phyloP scores from a whole-genome alignment of 768 basidiomycete species.

The Clathrus columnatus region DNA sequence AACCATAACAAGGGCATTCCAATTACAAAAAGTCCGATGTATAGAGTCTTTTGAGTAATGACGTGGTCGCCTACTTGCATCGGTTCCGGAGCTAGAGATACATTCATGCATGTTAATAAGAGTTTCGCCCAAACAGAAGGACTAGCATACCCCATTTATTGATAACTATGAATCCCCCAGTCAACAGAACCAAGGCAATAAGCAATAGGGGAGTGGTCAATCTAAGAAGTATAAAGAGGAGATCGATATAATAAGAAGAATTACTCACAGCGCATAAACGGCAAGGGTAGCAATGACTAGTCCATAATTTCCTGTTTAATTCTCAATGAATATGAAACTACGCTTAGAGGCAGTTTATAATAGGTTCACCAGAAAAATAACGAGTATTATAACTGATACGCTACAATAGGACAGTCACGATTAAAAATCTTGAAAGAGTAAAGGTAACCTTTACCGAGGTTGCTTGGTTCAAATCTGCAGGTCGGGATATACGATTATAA shows the following conservation, averaged over 20 bases:
- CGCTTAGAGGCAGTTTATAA: neutral
- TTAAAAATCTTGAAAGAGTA: neutral
- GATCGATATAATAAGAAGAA: constrained; percentile 2
- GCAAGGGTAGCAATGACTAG: constrained; percentile 67
- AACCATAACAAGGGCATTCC: constrained; percentile 83
- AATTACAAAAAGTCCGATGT: constrained; percentile 82
- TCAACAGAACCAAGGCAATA: constrained; percentile 49
- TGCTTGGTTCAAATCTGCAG: constrained; percentile 72
- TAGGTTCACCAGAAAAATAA: constrained; percentile 61
- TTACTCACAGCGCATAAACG: constrained; percentile 75
- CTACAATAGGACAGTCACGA: constrained; percentile 29
- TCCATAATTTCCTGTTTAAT: constrained; percentile 71
- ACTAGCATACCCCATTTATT: constrained; percentile 71
- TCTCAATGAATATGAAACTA: constrained; percentile 14
- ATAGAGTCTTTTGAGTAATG: constrained; percentile 85
- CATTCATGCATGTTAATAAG: constrained; percentile 5
- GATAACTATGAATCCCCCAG: constrained; percentile 85
- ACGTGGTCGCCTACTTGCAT: constrained; percentile 73
- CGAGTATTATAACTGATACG: constrained; percentile 93
- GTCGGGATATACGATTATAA: constrained; percentile 71
- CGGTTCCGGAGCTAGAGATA: constrained; percentile 65
- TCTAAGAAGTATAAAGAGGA: constrained; percentile 4
- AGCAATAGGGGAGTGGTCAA: constrained; percentile 1
- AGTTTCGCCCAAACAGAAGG: neutral
- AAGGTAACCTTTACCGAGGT: constrained; percentile 47